Percentiles rank a stretch among this genome's conserved stretches.
These are phyloP conservation scores for Rhizoclosmatium sp. DNA, from an alignment of 192 early-diverging fungal genomes.

Conservation along the genomic window DNA sequence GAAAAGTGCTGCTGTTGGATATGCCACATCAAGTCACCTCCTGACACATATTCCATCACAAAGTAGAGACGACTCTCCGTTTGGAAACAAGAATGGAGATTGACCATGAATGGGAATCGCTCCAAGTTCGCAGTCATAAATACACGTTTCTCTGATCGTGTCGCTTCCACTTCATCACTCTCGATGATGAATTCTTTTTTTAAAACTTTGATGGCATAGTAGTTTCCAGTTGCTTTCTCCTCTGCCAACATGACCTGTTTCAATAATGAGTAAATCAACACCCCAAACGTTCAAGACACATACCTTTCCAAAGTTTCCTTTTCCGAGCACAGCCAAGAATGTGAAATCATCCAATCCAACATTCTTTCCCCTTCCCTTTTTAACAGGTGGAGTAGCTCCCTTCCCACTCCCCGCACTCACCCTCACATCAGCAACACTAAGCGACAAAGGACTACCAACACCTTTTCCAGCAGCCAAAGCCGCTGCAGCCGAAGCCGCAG, in stretches of 20 bases:
- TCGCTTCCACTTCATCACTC: slow-evolving; percentile 96
- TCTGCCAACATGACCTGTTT: slow-evolving; percentile 91
- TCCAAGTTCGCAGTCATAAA: slow-evolving; percentile 90
- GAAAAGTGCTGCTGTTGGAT: slow-evolving; percentile 92
- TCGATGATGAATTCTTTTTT: slow-evolving; percentile 99
- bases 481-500: background rate
- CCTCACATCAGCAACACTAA: background rate
- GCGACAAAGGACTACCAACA: background rate
- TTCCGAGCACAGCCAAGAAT: slow-evolving; percentile 94
- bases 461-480: background rate
- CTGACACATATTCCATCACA: slow-evolving; percentile 97
- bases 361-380: slow-evolving; percentile 34
- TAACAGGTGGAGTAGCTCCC: background rate
- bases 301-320: slow-evolving; percentile 98
- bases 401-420: background rate
- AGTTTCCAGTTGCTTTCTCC: slow-evolving; percentile 79
- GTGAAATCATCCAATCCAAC: slow-evolving; percentile 92
- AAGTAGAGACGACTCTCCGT: slow-evolving; percentile 69
- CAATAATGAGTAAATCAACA: background rate
- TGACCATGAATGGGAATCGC: slow-evolving; percentile 92
- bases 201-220: slow-evolving; percentile 97
- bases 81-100: slow-evolving; percentile 37
- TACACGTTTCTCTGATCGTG: slow-evolving; percentile 94
- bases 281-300: background rate
- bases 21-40: slow-evolving; percentile 99